A percentile compares a stretch with the other conserved stretches of the same genome.
These are phyloP conservation scores for Aspergillus fischeri DNA, from an alignment of 2,329 filamentous ascomycete genomes.

Conservation along the genomic window DNA sequence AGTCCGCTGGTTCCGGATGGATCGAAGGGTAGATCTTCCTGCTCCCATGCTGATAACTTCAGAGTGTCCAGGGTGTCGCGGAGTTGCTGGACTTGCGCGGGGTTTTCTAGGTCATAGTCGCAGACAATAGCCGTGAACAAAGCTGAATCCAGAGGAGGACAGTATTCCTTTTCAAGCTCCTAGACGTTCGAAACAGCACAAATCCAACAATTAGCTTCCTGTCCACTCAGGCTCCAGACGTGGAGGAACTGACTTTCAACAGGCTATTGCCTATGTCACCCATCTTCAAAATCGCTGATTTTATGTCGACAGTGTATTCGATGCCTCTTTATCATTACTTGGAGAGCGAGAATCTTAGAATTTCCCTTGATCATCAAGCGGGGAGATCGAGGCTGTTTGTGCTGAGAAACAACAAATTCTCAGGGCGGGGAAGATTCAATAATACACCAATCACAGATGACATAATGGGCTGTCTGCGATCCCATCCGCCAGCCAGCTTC, in stretches of 20 bases:
- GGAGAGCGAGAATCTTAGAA: not conserved
- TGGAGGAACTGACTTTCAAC: constrained; percentile 4
- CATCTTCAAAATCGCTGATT: constrained; percentile 10
- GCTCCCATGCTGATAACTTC: constrained; percentile 67
- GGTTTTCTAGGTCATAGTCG: constrained; percentile 64
- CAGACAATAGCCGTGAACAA: constrained; percentile 70
- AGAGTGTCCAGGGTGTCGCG: constrained; percentile 61
- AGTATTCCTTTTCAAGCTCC: constrained; percentile 63
- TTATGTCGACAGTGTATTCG: constrained; percentile 1
- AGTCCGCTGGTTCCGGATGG: constrained; percentile 64
- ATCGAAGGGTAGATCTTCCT: constrained; percentile 64
- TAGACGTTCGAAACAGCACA: constrained; percentile 8
- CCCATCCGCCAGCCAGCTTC: not conserved
- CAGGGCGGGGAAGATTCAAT: not conserved
- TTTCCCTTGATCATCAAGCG: not conserved
- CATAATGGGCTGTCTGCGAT: not conserved
- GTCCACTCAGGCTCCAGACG: not conserved
- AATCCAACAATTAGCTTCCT: not conserved
- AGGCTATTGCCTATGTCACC: constrained; percentile 4
- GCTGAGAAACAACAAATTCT: not conserved
- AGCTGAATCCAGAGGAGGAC: constrained; percentile 70
- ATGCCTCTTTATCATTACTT: constrained; percentile 1
- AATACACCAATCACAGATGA: not conserved
- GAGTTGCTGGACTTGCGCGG: constrained; percentile 51
- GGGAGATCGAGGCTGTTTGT: not conserved